These are phyloP conservation scores for Rickenella mellea DNA, from an alignment of 768 basidiomycete species.

Conservation along the genomic window DNA sequence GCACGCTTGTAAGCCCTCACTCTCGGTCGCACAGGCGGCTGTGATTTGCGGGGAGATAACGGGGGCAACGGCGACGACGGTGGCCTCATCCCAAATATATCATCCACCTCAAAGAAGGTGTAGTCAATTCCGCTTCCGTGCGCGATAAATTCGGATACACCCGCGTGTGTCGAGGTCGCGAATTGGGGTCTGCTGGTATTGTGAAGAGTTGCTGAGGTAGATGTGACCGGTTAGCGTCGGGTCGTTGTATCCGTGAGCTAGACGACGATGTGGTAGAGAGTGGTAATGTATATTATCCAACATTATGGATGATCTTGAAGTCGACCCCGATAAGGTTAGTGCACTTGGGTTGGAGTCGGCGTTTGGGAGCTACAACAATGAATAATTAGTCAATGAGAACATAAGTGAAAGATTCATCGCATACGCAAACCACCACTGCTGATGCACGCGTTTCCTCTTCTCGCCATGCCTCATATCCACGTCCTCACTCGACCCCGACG, in stretches of 20 bases:
- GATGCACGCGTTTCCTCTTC: conserved; percentile 22
- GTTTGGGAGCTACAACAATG: conserved; percentile 23
- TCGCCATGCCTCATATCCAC: conserved; percentile 12
- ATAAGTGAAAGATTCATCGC: conserved; percentile 19
- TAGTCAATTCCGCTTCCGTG: conserved; percentile 34
- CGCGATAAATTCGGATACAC: too few species aligned
- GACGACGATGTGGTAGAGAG: conserved; percentile 12
- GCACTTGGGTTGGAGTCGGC: conserved; percentile 19
- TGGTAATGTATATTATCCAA: too few species aligned
- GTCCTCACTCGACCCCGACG: conserved; percentile 1
- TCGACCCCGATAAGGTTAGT: conserved; percentile 7
- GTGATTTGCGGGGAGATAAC: conserved; percentile 41
- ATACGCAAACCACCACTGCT: conserved; percentile 16
- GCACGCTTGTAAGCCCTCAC: conserved; percentile 20
- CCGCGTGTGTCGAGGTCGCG: too few species aligned
- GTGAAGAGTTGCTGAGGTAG: too few species aligned
- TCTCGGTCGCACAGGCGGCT: conserved; percentile 41
- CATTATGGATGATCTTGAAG: conserved; percentile 6
- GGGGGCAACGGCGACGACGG: conserved; percentile 58
- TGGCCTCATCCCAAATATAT: conserved; percentile 48
- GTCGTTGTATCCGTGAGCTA: conserved; percentile 19
- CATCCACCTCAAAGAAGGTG: conserved; percentile 58
- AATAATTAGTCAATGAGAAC: background rate
- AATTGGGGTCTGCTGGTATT: too few species aligned
- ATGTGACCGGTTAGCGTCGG: too few species aligned